Conservation (phyloP, 768 basidiomycete genomes). For the Rickenella mellea region DNA sequence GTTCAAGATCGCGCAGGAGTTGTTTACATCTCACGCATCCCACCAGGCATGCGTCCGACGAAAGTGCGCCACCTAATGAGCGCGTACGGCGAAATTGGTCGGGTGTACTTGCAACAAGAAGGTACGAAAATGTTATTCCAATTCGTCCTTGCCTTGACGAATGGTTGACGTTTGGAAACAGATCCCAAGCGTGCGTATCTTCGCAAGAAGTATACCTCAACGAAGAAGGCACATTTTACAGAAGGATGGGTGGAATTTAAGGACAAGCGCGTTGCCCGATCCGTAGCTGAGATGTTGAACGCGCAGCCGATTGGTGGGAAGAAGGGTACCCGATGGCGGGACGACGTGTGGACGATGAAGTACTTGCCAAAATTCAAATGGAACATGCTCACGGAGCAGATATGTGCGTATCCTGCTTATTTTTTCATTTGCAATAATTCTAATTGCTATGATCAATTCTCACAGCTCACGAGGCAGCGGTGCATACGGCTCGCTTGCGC, state of each 20-base stretch:
- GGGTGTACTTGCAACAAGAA: slow-evolving; percentile 91
- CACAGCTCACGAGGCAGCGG: slow-evolving; percentile 85
- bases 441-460: neutral
- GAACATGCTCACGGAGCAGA: slow-evolving; percentile 98
- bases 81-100: slow-evolving; percentile 80
- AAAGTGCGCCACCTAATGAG: slow-evolving; percentile 94
- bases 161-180: slow-evolving; percentile 18
- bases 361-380: slow-evolving; percentile 97
- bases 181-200: slow-evolving; percentile 85
- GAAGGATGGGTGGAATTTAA: slow-evolving; percentile 99
- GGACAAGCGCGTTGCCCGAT: slow-evolving; percentile 84
- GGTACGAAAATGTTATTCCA: slow-evolving; percentile 47
- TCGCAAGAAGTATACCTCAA: slow-evolving; percentile 69
- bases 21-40: slow-evolving; percentile 91
- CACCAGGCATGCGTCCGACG: slow-evolving; percentile 94
- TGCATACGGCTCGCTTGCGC: slow-evolving; percentile 82
- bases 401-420: slow-evolving; percentile 52
- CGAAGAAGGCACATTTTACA: slow-evolving; percentile 79
- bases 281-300: slow-evolving; percentile 91
- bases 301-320: slow-evolving; percentile 93
- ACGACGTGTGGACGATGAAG: slow-evolving; percentile 99
- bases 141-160: neutral
- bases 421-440: neutral
- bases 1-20: slow-evolving; percentile 75
- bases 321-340: slow-evolving; percentile 83